Base-by-base conservation (phyloP, 345 rosid species). In the Pugionium dolabratum region DNA sequence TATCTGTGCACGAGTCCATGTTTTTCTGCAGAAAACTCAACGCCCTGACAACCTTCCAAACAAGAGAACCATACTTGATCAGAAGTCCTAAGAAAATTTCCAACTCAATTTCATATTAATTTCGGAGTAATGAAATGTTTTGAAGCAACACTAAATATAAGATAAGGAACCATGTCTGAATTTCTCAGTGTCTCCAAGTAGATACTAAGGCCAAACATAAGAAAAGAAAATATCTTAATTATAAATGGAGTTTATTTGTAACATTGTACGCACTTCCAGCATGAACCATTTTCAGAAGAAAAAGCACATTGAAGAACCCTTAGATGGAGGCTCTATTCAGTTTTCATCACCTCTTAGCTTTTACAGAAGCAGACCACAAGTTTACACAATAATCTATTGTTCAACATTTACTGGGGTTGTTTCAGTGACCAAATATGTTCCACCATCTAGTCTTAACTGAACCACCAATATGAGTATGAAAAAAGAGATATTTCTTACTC, bases 11-110 rank as follows among this genome's bases (percentile, higher is more conserved):
- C 27, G 80, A 78, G 58, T 79, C 85, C 42, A 79, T 80, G 34
- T 84, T 81, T 62, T 67, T 69, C 73, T 83, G 98, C 59, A 87
- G 81, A 80, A 81, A 78, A 54, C 62, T 71, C 63, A 92, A 75
- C 40, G 97, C 97, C 78, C 97, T 84, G 62, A 92, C 96, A 69
- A 87, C 97, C 98, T 92, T 82, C 50, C 83, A 66, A 60, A 74
- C 44, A 74, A 27, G 7, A 73, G 18, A 74, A 39, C 56, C 30
- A 46, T 27, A 61, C 9, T 54, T 62, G 46, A 40, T 47, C 32
- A 73, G 6, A 43, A 5, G 55, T 34, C 9, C 45, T n/a, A 41
- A 56, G 35, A 3, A 40, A 31, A 63, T 46, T 54, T 9, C 41
- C 18, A 7, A 36, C 31, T 33, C 29, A 25, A 8, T 11, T 60